Evolutionary conservation across 1,284 basidiomycete genomes (phyloP).

Genomic region (Irpex rosettiformis): DNA sequence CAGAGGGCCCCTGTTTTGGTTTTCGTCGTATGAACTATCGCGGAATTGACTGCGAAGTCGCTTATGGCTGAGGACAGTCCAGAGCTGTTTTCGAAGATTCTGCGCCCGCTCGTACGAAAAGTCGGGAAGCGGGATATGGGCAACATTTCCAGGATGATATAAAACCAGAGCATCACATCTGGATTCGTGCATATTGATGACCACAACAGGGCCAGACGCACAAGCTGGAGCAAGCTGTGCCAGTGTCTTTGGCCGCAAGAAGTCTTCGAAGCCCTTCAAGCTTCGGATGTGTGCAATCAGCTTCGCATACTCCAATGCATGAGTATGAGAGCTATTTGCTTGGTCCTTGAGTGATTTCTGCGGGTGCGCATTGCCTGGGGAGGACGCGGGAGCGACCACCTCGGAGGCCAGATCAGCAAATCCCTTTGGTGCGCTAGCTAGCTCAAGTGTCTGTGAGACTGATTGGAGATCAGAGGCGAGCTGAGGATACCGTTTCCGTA

Average conservation of each 20-base stretch:
- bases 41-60: background rate
- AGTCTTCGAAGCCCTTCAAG: background rate
- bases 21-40: background rate
- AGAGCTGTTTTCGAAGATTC: background rate
- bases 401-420: background rate
- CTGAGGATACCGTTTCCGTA: background rate
- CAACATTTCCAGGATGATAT: background rate
- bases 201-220: background rate
- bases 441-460: background rate
- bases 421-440: no score
- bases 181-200: background rate
- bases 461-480: background rate
- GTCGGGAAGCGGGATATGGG: background rate
- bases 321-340: background rate
- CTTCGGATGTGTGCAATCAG: background rate
- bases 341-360: background rate
- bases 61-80: background rate
- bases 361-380: background rate
- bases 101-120: background rate
- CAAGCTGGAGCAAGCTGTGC: background rate
- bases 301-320: background rate
- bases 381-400: background rate
- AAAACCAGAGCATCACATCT: background rate
- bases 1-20: no score
- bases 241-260: background rate